These are phyloP conservation scores for Dimargaris xerosporica DNA, from an alignment of 192 early-diverging fungal species.

Conservation along the genomic window DNA sequence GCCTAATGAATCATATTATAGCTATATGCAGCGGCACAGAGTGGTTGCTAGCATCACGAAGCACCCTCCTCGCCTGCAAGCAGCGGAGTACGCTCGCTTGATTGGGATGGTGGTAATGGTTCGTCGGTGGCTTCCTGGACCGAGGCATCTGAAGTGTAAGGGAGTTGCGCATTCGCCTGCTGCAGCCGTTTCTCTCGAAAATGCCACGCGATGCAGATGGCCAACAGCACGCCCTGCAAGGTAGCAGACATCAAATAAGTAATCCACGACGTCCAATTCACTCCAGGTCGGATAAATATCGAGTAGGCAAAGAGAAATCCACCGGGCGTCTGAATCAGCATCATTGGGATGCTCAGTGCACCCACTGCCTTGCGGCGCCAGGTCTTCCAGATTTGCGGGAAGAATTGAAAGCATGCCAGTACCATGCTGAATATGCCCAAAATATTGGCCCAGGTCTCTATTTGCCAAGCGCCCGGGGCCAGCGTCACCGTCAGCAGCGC, in stretches of 20 bases:
- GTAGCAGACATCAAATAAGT: conserved; percentile 68
- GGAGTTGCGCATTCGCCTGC: not conserved
- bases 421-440: conserved; percentile 53
- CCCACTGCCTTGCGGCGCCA: conserved; percentile 63
- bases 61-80: too few relatives aligned
- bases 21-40: too few relatives aligned
- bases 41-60: too few relatives aligned
- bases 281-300: conserved; percentile 58
- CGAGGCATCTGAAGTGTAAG: too few relatives aligned
- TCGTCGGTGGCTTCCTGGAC: too few relatives aligned
- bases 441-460: conserved; percentile 50
- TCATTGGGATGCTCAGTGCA: conserved; percentile 83
- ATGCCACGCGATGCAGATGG: conserved; percentile 62
- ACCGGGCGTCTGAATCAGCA: conserved; percentile 80
- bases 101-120: too few relatives aligned
- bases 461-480: conserved; percentile 36
- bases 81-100: too few relatives aligned
- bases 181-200: conserved; percentile 35
- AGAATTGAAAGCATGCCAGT: conserved; percentile 64
- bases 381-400: conserved; percentile 83
- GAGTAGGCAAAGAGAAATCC: conserved; percentile 63
- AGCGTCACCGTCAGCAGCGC: conserved; percentile 29
- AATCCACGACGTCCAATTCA: conserved; percentile 91
- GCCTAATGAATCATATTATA: too few relatives aligned
- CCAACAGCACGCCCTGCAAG: conserved; percentile 67